phyloP scores from a whole-genome alignment of 192 early-diverging fungal species.

The Entomortierella lignicola region DNA sequence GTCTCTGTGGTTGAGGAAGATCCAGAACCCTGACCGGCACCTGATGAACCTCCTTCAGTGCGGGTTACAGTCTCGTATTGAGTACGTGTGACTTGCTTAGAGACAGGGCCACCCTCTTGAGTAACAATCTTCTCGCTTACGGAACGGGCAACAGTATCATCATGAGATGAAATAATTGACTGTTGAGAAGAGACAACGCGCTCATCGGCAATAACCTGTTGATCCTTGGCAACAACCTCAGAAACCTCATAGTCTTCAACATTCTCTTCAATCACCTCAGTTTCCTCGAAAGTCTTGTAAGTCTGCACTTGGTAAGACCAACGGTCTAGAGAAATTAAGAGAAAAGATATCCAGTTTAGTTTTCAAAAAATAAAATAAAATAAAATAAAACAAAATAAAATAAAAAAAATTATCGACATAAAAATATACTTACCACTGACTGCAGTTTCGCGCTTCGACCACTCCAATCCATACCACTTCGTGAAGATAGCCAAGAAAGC shows the following conservation, averaged over 20 bases:
- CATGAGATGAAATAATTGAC: conserved; percentile 30
- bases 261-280: conserved; percentile 37
- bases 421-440: conserved; percentile 17
- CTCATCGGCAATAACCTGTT: conserved; percentile 16
- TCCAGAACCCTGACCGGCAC: background rate
- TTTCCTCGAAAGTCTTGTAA: conserved; percentile 33
- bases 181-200: conserved; percentile 7
- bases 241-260: conserved; percentile 36
- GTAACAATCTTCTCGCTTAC: conserved; percentile 15
- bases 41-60: conserved; percentile 4
- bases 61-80: conserved; percentile 25
- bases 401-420: too few species aligned
- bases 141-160: conserved; percentile 13
- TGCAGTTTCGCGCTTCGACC: conserved; percentile 20
- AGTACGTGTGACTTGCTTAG: conserved; percentile 7
- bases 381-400: background rate
- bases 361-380: background rate
- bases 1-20: conserved; percentile 1
- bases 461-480: conserved; percentile 24
- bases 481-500: conserved; percentile 30
- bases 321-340: conserved; percentile 12
- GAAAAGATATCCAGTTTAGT: background rate
- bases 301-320: conserved; percentile 37
- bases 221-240: conserved; percentile 23
- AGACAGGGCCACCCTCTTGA: conserved; percentile 15